Base-by-base conservation (phyloP, 2,329 filamentous ascomycete genomes). In the Sphaerulina musiva region DNA sequence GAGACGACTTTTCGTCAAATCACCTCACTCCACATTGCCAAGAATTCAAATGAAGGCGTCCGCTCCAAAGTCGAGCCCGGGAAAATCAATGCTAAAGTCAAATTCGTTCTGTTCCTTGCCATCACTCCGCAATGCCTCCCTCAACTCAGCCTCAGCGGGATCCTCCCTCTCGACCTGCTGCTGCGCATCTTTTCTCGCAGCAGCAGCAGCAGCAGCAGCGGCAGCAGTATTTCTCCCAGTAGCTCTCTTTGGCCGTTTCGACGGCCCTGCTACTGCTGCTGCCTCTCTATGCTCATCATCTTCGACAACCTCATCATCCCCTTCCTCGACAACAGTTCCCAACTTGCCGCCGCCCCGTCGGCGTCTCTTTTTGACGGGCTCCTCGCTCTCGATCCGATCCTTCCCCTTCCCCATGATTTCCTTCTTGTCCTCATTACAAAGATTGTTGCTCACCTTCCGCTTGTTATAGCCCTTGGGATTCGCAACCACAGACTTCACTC, bases 391-490 rank as follows among this genome's bases (percentile, higher is more conserved):
- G 46, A 52, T 38, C 12, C 39, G 42, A 31, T 53, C 52, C 51
- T 58, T 62, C 32, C 56, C 60, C 51, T 48, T 55, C n/a, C 55
- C 55, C 56, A 57, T 57, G 12, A 60, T 56, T 32, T 45, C 49
- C 53, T 59, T 60, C 50, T 62, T 62, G 43, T 59, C 54, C 39
- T 55, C 49, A 52, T 62, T 62, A 36, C 58, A 60, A n/a, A 48
- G 44, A 50, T 62, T 60, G 46, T 62, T 62, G 2, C 36, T 45
- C 11, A 53, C 52, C 32, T 62, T 62, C 44, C 59, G 4, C 23
- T 57, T 56, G 11, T 59, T 47, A 14, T 57, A 62, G 9, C 49
- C 48, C 46, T 51, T 47, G 11, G 60, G 60, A 48, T 60, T 57
- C 8, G 46, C 50, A 39, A 60, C 60, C 12, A 62, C 55, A 26